Evolutionary conservation across 2,329 filamentous ascomycete species (phyloP).

Genomic region (Fragosphaeria purpurea): DNA sequence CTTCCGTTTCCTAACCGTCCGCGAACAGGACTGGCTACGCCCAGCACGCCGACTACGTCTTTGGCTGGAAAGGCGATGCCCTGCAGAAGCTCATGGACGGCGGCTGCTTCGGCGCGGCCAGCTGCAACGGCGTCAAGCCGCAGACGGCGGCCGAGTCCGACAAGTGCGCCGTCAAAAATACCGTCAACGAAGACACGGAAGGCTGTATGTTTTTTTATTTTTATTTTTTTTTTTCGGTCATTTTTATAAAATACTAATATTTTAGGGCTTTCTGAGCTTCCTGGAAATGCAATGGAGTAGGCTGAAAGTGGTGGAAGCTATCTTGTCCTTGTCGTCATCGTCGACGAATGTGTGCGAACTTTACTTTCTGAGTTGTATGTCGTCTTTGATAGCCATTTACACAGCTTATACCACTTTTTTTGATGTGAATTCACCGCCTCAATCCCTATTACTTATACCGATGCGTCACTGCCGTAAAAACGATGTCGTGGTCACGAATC

Average conservation of each 20-base stretch:
- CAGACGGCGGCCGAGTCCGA: conserved; percentile 23
- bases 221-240: background rate
- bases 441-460: too few relatives aligned
- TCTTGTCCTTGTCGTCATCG: too few relatives aligned
- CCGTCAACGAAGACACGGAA: conserved; percentile 22
- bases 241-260: background rate
- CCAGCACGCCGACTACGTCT: conserved; percentile 27
- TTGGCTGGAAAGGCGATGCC: conserved; percentile 31
- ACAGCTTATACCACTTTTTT: too few relatives aligned
- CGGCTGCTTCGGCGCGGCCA: conserved; percentile 20
- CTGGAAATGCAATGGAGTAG: conserved; percentile 2
- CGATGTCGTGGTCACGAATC: too few relatives aligned
- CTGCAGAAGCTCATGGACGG: conserved; percentile 24
- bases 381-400: too few relatives aligned
- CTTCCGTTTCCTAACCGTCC: background rate
- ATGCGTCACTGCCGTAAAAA: too few relatives aligned
- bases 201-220: conserved; percentile 19
- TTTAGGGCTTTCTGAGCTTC: conserved; percentile 12
- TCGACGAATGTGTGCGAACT: too few relatives aligned
- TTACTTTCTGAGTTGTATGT: too few relatives aligned
- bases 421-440: too few relatives aligned
- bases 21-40: conserved; percentile 20
- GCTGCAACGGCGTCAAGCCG: conserved; percentile 21
- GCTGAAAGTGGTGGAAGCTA: too few relatives aligned
- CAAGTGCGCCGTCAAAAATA: conserved; percentile 21